Base-by-base conservation (phyloP, 116 monocot species). In the Iris pallida region DNA sequence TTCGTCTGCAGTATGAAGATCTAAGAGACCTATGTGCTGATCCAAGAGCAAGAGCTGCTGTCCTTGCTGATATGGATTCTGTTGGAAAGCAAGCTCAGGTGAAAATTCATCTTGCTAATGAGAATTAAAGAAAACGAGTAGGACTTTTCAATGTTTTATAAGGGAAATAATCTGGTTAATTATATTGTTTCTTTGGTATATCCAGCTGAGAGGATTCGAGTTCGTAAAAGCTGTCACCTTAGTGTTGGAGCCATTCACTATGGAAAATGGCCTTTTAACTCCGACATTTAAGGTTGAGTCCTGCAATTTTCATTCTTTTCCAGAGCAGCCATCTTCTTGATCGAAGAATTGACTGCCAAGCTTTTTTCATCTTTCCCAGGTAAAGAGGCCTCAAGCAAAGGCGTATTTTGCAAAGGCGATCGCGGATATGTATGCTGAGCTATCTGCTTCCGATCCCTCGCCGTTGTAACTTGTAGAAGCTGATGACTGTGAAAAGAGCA, bases 321-420 rank as follows among this genome's bases (percentile, higher is more conserved):
- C 16, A 57, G 16, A 5, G 45, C 17, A 57, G n/a, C n/a, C 19
- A 45, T 14, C 20, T 44, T 55, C 59, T 2, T 47, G 16, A 54
- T 30, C 49, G 16, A 19, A 51, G 11, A 5, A 61, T 30, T 51
- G 5, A 16, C 47, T 53, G 3, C 7, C 6, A 5, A 60, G 30
- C 16, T 73, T 20, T 16, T 74, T 46, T 64, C n/a, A 15, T 51
- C 8, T 20, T 68, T 69, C 16, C 42, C 83, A 97, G 97, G 59
- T 97, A 14, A 97, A 97, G 81, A 92, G 97, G 65, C 93, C 87
- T 71, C 93, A 92, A 62, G 93, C 97, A 60, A 97, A 92, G 78
- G 82, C 80, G 0, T 90, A 88, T 63, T 90, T 85, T 67, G 81
- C 71, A 16, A 92, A 85, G 72, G 85, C 68, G 66, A 92, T 97